Base-by-base conservation (phyloP, 768 basidiomycete species). In the Mycena sanguinolenta region DNA sequence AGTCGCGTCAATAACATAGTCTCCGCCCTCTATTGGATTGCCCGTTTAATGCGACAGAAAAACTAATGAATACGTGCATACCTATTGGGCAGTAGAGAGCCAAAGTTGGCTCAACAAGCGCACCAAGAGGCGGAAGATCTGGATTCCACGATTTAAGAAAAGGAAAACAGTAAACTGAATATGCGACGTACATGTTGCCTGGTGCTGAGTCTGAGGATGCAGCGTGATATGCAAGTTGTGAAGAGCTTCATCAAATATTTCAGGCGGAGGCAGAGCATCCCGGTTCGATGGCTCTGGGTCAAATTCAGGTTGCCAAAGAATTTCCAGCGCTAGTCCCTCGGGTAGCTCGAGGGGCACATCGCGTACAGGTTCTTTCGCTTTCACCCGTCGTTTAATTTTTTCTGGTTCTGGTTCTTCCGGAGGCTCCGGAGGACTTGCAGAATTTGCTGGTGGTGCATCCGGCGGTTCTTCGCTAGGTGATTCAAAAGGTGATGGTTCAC, bases 41-140 rank as follows among this genome's bases (percentile, higher is more conserved):
- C 32, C 10, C 32, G 10, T 34, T n/a, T 4, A 34, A 34, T 34
- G 10, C 32, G 32, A 10, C 6, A 34, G 32, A 34, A 34, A 34
- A 34, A 10, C 32, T 10, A 34, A 34, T 10, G 32, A 34, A 34
- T n/a, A n/a, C 32, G 32, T 38, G 30, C 52, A 25, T 34, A 73
- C 72, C 87, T 67, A 95, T 91, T 8, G 96, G 97, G 72, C 93
- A 95, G 79, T 94, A 95, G 6, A 97, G 80, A 0, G 90, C 93
- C n/a, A 97, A 82, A 0, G 93, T 94, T 4, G 95, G 95, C 77
- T 96, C 95, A 34, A 89, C 75, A 0, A 88, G 86, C 30, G 88
- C 83, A 19, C 87, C 88, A 8, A 86, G 76, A 4, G 84, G 79
- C 13, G 91, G 81, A 17, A 88, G 68, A 79, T 90, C 71, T 73